phyloP scores from a whole-genome alignment of 768 basidiomycete species.

The Myochromella boudieri region DNA sequence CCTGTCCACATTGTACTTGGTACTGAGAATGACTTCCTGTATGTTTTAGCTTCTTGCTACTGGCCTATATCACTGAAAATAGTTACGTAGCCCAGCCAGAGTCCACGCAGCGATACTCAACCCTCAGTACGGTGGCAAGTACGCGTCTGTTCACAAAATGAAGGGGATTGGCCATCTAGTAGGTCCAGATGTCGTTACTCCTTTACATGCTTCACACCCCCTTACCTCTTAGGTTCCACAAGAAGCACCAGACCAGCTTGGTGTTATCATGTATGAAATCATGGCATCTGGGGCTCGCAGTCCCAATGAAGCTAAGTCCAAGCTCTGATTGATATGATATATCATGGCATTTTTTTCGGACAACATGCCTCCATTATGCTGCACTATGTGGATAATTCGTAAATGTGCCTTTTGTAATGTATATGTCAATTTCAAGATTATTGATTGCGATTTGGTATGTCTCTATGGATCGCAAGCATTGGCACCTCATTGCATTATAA shows the following conservation, averaged over 20 bases:
- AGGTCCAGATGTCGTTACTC: neutral
- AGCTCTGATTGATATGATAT: too few relatives aligned
- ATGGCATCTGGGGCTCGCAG: slow-evolving; percentile 4
- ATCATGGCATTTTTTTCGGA: too few relatives aligned
- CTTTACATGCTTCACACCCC: neutral
- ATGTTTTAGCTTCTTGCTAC: slow-evolving; percentile 15
- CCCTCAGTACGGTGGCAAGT: slow-evolving; percentile 24
- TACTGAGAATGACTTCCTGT: slow-evolving; percentile 53
- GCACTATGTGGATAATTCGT: too few relatives aligned
- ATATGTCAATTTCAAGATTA: too few relatives aligned
- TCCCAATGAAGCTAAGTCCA: slow-evolving; percentile 1
- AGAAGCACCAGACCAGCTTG: slow-evolving; percentile 22
- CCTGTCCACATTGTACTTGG: slow-evolving; percentile 60
- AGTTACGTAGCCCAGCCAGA: slow-evolving; percentile 23
- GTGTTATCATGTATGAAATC: slow-evolving; percentile 14
- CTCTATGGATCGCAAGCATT: too few relatives aligned
- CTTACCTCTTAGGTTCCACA: slow-evolving; percentile 20
- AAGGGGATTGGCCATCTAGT: slow-evolving; percentile 29
- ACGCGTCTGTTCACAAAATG: slow-evolving; percentile 25
- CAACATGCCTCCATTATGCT: too few relatives aligned
- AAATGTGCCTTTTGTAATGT: too few relatives aligned
- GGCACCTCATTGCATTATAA: too few relatives aligned
- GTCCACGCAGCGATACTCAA: slow-evolving; percentile 31
- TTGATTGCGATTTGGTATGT: too few relatives aligned
- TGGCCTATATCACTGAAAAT: neutral